These are phyloP conservation scores for Sclerotinia subarctica DNA, from an alignment of 2,329 filamentous ascomycete species.

Conservation along the genomic window DNA sequence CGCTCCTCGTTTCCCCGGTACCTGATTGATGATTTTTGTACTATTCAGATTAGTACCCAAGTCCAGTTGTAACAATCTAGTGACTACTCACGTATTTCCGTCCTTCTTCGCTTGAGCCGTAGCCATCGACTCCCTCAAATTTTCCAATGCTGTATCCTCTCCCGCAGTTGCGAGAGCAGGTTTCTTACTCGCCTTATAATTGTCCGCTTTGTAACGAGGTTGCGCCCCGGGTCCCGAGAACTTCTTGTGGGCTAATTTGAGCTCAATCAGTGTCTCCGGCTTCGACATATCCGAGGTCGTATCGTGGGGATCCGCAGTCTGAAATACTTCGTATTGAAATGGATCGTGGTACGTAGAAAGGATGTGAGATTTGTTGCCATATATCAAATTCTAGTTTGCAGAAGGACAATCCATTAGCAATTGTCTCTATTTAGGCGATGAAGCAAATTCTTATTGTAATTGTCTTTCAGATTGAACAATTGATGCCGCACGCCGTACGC, in stretches of 20 bases:
- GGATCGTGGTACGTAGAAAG: slow-evolving; percentile 43
- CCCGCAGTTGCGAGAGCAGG: slow-evolving; percentile 41
- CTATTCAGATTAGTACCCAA: slow-evolving; percentile 40
- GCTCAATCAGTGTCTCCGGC: neutral
- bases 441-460: slow-evolving; percentile 21
- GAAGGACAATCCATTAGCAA: slow-evolving; percentile 18
- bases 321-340: slow-evolving; percentile 55
- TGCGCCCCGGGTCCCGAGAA: slow-evolving; percentile 1
- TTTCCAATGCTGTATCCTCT: slow-evolving; percentile 50
- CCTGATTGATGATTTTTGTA: slow-evolving; percentile 41
- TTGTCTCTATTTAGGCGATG: slow-evolving; percentile 14
- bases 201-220: slow-evolving; percentile 9
- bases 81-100: slow-evolving; percentile 45
- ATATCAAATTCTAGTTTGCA: slow-evolving; percentile 19
- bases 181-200: slow-evolving; percentile 12
- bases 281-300: slow-evolving; percentile 19
- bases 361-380: slow-evolving; percentile 20
- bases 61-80: slow-evolving; percentile 18
- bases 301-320: slow-evolving; percentile 45
- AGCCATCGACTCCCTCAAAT: slow-evolving; percentile 47
- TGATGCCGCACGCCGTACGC: neutral
- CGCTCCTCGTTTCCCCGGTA: slow-evolving; percentile 29
- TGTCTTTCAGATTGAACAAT: neutral
- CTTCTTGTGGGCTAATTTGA: slow-evolving; percentile 18
- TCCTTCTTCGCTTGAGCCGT: slow-evolving; percentile 46